Evolutionary conservation across 1,284 basidiomycete species (phyloP).

Genomic region (Thecaphora thlaspeos): DNA sequence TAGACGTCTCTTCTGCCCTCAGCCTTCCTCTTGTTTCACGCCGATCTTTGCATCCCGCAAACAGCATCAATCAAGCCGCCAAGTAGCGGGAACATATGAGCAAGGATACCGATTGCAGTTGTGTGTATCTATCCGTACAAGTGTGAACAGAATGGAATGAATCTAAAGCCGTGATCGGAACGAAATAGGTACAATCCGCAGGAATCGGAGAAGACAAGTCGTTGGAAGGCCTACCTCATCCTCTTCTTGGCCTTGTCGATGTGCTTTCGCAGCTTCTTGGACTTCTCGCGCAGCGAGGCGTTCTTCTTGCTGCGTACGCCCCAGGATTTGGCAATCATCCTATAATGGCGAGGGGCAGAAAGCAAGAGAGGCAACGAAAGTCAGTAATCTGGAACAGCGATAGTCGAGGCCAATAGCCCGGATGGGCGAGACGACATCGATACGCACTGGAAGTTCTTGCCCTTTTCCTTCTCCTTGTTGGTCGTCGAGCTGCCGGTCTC

Average conservation of each 20-base stretch:
- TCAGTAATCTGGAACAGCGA: not conserved
- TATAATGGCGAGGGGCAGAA: not conserved
- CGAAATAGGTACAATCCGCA: too few relatives aligned
- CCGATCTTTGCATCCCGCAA: too few relatives aligned
- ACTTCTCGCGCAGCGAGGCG: constrained; percentile 52
- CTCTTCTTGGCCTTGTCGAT: constrained; percentile 51
- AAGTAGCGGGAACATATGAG: too few relatives aligned
- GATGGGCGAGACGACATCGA: not conserved
- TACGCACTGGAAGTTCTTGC: constrained; percentile 50
- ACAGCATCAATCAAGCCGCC: too few relatives aligned
- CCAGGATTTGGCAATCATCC: constrained; percentile 50
- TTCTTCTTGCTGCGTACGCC: constrained; percentile 53
- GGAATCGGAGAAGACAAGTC: not conserved
- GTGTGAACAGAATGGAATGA: constrained; percentile 2
- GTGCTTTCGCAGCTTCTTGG: constrained; percentile 44
- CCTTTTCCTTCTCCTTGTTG: constrained; percentile 49
- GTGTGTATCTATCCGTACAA: too few relatives aligned
- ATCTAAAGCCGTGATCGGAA: not conserved
- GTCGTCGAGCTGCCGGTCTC: constrained; percentile 47
- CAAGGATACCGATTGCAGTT: too few relatives aligned
- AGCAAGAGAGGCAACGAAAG: not conserved
- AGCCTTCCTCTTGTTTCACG: too few relatives aligned
- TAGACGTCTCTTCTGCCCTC: too few relatives aligned
- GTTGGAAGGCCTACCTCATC: constrained; percentile 33
- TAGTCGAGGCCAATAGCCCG: too few relatives aligned